Conservation (phyloP, 2,329 filamentous ascomycete genomes). For the Neonectria magnoliae region DNA sequence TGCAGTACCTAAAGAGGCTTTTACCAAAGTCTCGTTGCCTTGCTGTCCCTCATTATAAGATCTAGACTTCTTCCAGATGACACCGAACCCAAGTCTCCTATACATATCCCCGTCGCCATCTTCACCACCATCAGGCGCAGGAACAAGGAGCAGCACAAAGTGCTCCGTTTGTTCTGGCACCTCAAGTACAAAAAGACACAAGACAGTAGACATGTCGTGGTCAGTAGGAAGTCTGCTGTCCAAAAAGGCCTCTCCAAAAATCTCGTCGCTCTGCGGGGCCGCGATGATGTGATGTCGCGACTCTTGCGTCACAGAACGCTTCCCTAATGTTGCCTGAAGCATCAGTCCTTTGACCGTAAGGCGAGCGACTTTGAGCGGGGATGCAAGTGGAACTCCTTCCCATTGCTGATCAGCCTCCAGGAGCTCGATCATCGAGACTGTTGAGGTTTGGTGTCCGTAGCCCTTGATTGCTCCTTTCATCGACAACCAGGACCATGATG, state of each 20-base stretch:
- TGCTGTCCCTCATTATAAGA: neutral
- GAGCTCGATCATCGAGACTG: neutral
- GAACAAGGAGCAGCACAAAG: constrained; percentile 2
- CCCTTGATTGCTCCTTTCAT: neutral
- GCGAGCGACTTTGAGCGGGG: neutral
- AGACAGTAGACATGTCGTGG: neutral
- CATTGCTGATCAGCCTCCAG: neutral
- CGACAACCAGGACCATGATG: constrained; percentile 10
- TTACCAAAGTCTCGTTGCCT: neutral
- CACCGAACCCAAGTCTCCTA: constrained; percentile 1
- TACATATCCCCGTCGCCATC: neutral
- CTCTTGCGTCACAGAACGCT: neutral
- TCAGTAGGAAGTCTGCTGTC: constrained; percentile 3
- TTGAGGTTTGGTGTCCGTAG: neutral
- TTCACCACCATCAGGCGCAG: neutral
- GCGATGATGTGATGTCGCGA: neutral
- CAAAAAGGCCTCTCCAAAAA: constrained; percentile 5
- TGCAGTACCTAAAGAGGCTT: no score
- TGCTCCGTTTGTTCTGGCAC: neutral
- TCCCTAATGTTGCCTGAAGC: neutral
- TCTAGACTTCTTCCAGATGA: constrained; percentile 1
- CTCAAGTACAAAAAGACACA: neutral
- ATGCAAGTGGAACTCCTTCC: constrained; percentile 8
- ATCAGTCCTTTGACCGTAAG: constrained; percentile 1
- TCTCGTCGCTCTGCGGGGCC: neutral